Percentiles rank a stretch among this genome's conserved stretches.
These are phyloP conservation scores for Colletotrichum neosansevieriae DNA, from an alignment of 2,329 filamentous ascomycete species.

Conservation along the genomic window DNA sequence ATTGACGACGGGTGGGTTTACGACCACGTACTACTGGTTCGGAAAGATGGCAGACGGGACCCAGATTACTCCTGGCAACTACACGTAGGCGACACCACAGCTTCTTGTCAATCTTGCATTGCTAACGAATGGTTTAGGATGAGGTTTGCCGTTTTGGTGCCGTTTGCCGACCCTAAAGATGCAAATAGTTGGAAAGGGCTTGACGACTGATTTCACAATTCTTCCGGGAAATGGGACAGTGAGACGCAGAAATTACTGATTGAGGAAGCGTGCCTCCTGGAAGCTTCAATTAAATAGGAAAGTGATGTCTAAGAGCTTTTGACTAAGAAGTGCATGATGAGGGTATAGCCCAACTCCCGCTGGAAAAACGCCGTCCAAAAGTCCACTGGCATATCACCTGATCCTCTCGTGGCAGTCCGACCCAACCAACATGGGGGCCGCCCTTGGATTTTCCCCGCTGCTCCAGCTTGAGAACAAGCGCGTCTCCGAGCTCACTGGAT, in stretches of 20 bases:
- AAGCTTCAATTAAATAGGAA: background rate
- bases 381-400: no score
- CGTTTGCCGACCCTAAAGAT: constrained; percentile 17
- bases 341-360: no score
- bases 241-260: background rate
- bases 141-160: constrained; percentile 28
- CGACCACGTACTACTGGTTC: constrained; percentile 54
- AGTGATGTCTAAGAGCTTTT: background rate
- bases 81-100: constrained; percentile 47
- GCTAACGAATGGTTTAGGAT: constrained; percentile 14
- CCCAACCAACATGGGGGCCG: no score
- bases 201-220: constrained; percentile 30
- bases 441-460: no score
- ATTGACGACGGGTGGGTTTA: constrained; percentile 48
- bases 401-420: no score
- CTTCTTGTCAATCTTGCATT: rapidly evolving
- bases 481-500: background rate
- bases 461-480: no score
- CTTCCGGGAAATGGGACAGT: constrained; percentile 21
- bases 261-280: no score
- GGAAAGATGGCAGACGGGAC: constrained; percentile 56
- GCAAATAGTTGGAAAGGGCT: constrained; percentile 30
- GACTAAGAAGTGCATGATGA: background rate
- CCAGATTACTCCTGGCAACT: constrained; percentile 54
- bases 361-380: no score